A percentile compares a stretch with the other conserved stretches of the same genome.
These are phyloP conservation scores for Blastobotrys indianensis DNA, from an alignment of 1,139 yeast genomes.

Conservation along the genomic window DNA sequence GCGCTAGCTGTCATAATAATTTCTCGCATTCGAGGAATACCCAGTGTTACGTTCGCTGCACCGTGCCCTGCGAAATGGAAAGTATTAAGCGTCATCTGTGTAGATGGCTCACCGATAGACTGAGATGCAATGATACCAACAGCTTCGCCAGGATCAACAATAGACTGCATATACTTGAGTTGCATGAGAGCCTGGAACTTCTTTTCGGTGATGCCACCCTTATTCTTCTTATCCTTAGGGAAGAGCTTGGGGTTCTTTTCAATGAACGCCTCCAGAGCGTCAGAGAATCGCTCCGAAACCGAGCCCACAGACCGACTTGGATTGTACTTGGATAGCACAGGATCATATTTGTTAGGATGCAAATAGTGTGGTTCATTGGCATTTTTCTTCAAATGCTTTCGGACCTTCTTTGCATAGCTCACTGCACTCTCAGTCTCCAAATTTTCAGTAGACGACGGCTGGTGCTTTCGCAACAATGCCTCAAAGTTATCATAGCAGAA, in stretches of 20 bases:
- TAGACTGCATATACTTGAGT: conserved; percentile 93
- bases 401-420: conserved; percentile 73
- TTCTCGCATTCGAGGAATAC: conserved; percentile 99
- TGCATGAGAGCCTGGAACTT: conserved; percentile 96
- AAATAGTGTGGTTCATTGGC: conserved; percentile 55
- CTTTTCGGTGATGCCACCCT: conserved; percentile 59
- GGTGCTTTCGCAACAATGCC: conserved; percentile 77
- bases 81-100: conserved; percentile 98
- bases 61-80: conserved; percentile 99
- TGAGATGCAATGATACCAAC: conserved; percentile 98
- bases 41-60: conserved; percentile 98
- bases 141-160: conserved; percentile 94
- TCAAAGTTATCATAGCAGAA: conserved; percentile 92
- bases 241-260: conserved; percentile 45
- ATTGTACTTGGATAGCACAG: conserved; percentile 76
- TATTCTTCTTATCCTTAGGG: conserved; percentile 39
- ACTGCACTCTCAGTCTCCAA: conserved; percentile 79
- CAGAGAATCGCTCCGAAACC: conserved; percentile 86
- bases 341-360: conserved; percentile 70
- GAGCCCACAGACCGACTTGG: conserved; percentile 90
- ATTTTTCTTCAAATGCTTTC: conserved; percentile 68
- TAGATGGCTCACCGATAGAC: conserved; percentile 98
- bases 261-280: conserved; percentile 66
- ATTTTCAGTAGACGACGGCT: conserved; percentile 71
- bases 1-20: conserved; percentile 98